Percentiles rank a stretch among this genome's conserved stretches.
phyloP scores from a whole-genome alignment of 1,139 yeast species.

The Blastobotrys ciferrii region DNA sequence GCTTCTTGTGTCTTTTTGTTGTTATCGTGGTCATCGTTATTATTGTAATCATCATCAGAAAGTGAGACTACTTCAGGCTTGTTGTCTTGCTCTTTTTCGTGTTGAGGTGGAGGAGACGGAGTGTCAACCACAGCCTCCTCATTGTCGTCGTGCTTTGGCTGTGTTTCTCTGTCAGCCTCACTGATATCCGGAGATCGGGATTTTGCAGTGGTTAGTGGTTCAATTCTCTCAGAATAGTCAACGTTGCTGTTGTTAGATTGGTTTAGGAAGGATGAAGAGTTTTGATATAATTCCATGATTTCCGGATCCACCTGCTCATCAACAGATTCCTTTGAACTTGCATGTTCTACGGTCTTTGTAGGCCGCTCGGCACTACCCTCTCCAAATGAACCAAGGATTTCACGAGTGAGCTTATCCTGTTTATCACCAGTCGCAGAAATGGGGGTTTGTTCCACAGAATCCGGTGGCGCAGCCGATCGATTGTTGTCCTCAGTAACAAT shows the following conservation, averaged over 20 bases:
- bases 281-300: conserved; percentile 36
- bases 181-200: conserved; percentile 16
- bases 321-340: neutral
- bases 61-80: neutral
- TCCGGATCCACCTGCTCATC: conserved; percentile 26
- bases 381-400: conserved; percentile 28
- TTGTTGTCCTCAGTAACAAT: neutral
- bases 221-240: conserved; percentile 24
- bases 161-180: conserved; percentile 2
- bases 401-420: conserved; percentile 28
- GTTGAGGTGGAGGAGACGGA: neutral
- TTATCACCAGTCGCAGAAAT: conserved; percentile 12
- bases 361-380: conserved; percentile 4
- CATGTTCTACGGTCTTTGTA: neutral
- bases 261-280: conserved; percentile 31
- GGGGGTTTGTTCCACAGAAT: conserved; percentile 6
- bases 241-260: conserved; percentile 18
- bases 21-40: neutral
- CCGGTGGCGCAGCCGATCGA: neutral
- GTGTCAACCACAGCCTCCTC: too few species aligned
- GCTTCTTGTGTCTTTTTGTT: neutral
- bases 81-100: neutral
- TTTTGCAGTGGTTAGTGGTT: conserved; percentile 26
- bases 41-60: conserved; percentile 1
- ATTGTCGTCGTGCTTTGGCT: too few species aligned